These are phyloP conservation scores for Scytalidium sp. DNA, from an alignment of 2,329 filamentous ascomycete genomes.

Conservation along the genomic window DNA sequence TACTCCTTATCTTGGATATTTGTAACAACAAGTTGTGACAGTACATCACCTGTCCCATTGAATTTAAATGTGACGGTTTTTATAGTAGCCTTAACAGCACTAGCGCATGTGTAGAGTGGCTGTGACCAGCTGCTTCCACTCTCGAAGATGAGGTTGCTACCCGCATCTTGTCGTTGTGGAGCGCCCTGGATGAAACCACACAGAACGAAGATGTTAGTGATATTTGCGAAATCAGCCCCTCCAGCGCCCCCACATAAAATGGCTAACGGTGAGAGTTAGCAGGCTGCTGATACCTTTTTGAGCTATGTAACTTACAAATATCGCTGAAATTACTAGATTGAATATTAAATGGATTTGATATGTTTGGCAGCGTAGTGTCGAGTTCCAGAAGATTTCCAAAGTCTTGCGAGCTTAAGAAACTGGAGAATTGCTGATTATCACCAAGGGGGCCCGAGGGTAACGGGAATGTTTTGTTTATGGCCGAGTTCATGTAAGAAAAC, in stretches of 20 bases:
- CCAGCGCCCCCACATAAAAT: constrained; percentile 30
- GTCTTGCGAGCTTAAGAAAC: constrained; percentile 5
- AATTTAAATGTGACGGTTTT: background rate
- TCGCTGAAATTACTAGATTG: constrained; percentile 20
- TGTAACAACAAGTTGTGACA: background rate
- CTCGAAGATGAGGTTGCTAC: constrained; percentile 33
- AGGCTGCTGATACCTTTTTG: no score
- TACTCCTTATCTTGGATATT: background rate
- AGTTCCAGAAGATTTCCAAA: no score
- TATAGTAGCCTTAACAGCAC: constrained; percentile 2
- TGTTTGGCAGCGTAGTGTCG: no score
- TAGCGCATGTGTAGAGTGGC: constrained; percentile 32
- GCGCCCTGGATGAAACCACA: constrained; percentile 40
- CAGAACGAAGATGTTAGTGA: constrained; percentile 36
- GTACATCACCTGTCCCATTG: constrained; percentile 20
- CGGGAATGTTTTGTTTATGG: constrained; percentile 31
- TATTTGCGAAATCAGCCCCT: constrained; percentile 32
- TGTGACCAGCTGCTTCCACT: constrained; percentile 38
- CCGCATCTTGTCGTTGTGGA: constrained; percentile 32
- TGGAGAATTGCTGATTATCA: no score
- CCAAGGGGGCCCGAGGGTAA: no score
- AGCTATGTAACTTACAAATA: constrained; percentile 15
- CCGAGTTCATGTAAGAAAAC: constrained; percentile 35
- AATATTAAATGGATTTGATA: constrained; percentile 30
- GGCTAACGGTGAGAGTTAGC: constrained; percentile 6